Evolutionary conservation across 116 monocot genomes (phyloP), one percentile per base, ranked within the genome.

Genomic region (Cymodocea nodosa): DNA sequence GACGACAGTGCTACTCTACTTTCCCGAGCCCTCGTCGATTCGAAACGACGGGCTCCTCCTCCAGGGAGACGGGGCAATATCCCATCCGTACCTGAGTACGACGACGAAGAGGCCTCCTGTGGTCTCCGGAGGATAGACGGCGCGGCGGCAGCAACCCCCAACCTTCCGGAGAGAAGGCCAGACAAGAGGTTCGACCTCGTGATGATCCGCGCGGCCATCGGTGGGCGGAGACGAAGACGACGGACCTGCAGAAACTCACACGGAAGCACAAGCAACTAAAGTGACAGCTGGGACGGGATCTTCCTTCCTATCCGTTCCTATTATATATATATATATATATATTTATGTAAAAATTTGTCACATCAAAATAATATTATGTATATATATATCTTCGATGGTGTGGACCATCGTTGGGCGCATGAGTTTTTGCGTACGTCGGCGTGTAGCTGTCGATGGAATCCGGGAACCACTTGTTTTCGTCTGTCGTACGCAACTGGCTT

Each of bases 21-120:
- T 35, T 51, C 53, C 20, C 62, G 35, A 52, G 62, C 37, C 35
- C 12, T 52, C 52, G 59, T 62, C 15, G 71, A 62, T 37, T 52
- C 53, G 15, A 56, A 56, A 18, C 54, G 64, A 2, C 53, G 37
- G 11, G 4, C 37, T 4, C 30, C 30, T 30, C 30, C 30, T 30
- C 17, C 51, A 25, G 34, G 30, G 34, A 37, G 37, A 15, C 17
- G 12, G 5, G 54, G 36, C 8, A n/a, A 36, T 6, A 14, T 14
- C 4, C 3, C 10, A 36, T 18, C 7, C 44, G 48, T 4, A 48
- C 36, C 63, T 16, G 48, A 4, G 8, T 20, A 62, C n/a, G 13
- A n/a, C 0, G 44, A 20, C 4, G 48, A 63, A 18, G 10, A 3
- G 19, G 30, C 1, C 30, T n/a, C n/a, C n/a, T n/a, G 3, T 18